Evolutionary conservation across 176 grass and related monocot genomes (phyloP).

Genomic region (Oryza punctata): DNA sequence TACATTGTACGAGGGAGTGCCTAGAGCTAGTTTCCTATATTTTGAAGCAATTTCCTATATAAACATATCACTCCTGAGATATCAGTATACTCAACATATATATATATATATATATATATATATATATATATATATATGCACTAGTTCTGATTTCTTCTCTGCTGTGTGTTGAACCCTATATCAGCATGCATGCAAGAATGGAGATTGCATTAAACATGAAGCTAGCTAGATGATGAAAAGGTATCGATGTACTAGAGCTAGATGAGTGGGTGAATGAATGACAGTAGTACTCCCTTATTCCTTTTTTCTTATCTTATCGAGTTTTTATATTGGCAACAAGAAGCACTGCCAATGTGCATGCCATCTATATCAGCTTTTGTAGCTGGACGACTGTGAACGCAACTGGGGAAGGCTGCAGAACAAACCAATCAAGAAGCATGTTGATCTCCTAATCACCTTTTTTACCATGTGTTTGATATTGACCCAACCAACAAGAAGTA

Average conservation of each 20-base stretch:
- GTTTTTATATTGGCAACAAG: background rate
- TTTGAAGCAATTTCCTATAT: background rate
- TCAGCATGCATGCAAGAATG: background rate
- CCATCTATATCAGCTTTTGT: constrained; percentile 5
- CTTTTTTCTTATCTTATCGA: background rate
- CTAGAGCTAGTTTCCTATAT: background rate
- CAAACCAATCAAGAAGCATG: background rate
- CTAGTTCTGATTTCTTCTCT: background rate
- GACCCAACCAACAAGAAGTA: background rate
- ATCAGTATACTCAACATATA: background rate
- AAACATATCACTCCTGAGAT: background rate
- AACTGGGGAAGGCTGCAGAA: background rate
- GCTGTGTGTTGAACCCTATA: too few relatives aligned
- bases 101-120: background rate
- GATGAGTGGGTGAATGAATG: background rate
- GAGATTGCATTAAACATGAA: background rate
- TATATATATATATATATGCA: background rate
- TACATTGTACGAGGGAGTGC: background rate
- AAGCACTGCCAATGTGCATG: constrained; percentile 1
- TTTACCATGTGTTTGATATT: background rate
- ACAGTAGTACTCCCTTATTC: background rate
- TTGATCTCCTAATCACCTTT: constrained; percentile 11
- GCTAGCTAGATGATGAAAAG: background rate
- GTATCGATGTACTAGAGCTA: background rate
- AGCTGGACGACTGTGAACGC: background rate